phyloP scores from a whole-genome alignment of 129 eudicot genomes.

The Sambucus nigra region DNA sequence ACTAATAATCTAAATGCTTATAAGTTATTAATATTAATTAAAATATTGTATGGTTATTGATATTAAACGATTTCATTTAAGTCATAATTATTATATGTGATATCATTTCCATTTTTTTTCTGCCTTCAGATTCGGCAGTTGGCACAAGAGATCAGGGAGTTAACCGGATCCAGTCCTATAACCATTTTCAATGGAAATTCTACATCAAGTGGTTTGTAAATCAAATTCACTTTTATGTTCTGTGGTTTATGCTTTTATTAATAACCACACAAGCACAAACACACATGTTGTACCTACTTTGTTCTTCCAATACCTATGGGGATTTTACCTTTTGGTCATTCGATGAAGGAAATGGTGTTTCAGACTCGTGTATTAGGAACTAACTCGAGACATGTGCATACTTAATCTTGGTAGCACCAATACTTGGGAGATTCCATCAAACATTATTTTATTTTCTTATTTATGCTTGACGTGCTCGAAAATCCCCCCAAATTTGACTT shows the following conservation, averaged over 20 bases:
- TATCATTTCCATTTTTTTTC: background rate
- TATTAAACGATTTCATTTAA: background rate
- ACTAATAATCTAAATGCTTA: background rate
- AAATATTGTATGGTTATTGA: background rate
- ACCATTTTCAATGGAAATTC: constrained; percentile 59
- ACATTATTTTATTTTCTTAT: too few relatives aligned
- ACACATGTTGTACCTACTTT: too few relatives aligned
- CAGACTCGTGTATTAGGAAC: too few relatives aligned
- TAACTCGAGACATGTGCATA: too few relatives aligned
- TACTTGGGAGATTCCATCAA: too few relatives aligned
- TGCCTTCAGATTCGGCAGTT: constrained; percentile 60
- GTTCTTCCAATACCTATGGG: too few relatives aligned
- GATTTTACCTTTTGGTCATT: too few relatives aligned
- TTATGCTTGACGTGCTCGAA: too few relatives aligned
- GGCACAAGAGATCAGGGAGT: constrained; percentile 81
- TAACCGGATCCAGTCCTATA: constrained; percentile 61
- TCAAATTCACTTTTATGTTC: background rate
- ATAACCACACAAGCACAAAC: too few relatives aligned
- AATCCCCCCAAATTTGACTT: too few relatives aligned
- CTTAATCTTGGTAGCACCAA: too few relatives aligned
- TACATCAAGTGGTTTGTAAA: constrained; percentile 46
- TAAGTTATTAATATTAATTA: background rate
- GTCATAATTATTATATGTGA: constrained; percentile 7
- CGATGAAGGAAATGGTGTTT: too few relatives aligned
- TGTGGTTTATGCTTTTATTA: background rate